phyloP scores from a whole-genome alignment of 2,329 filamentous ascomycete genomes.

The Colletotrichum spinosum region DNA sequence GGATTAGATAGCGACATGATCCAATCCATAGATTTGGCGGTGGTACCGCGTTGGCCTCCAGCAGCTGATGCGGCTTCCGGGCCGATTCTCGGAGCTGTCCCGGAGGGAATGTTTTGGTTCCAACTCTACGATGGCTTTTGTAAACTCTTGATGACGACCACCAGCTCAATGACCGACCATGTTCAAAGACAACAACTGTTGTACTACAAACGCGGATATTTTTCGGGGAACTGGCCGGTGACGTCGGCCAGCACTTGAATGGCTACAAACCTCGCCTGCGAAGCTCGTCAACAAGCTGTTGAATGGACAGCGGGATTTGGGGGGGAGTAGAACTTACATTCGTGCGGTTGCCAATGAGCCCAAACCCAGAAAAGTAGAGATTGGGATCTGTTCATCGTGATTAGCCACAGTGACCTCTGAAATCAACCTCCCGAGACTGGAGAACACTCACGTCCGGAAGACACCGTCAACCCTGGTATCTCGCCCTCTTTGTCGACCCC shows the following conservation, averaged over 20 bases:
- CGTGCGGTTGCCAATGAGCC: not conserved
- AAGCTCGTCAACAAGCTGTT: not conserved
- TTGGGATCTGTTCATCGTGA: constrained; percentile 16
- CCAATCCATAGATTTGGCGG: too few species aligned
- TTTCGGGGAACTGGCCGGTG: constrained; percentile 15
- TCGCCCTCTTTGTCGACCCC: constrained; percentile 31
- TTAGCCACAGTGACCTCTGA: not conserved
- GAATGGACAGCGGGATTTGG: accelerated
- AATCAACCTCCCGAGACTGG: too few species aligned
- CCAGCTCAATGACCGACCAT: too few species aligned
- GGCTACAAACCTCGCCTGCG: constrained; percentile 15
- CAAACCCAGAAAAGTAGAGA: constrained; percentile 27
- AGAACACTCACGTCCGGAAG: constrained; percentile 25
- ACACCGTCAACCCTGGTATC: constrained; percentile 10
- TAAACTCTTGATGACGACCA: too few species aligned
- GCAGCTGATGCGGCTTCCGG: too few species aligned
- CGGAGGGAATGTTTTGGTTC: too few species aligned
- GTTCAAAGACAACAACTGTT: too few species aligned
- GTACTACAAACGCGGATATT: not conserved
- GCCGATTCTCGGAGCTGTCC: too few species aligned
- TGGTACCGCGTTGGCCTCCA: too few species aligned
- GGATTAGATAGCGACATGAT: too few species aligned
- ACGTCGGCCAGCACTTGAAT: constrained; percentile 29
- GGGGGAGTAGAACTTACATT: constrained; percentile 1
- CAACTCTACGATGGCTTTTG: too few species aligned